Evolutionary conservation across 768 basidiomycete genomes (phyloP), one percentile per base, ranked within the genome.

Genomic region (Boletus tylopilopsis): DNA sequence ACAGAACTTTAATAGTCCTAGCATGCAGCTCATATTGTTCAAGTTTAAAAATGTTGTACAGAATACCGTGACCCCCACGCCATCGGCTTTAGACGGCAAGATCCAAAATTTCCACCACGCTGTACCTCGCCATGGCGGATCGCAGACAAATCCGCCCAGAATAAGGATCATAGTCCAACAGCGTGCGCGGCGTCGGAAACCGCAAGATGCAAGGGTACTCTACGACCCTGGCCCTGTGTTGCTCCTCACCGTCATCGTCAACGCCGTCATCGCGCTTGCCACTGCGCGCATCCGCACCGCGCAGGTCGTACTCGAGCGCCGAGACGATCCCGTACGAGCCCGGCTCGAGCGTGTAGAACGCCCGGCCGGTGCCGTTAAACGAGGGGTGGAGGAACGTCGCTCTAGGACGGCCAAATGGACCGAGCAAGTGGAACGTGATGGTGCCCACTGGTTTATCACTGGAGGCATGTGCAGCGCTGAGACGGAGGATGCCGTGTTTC

Each of bases 91-190:
- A 34, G 6, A 39, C 45, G 18, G 35, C 55, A 29, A 62, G 42
- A 45, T 63, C 61, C 13, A 42, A 35, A 21, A 63, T 23, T 38
- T 62, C 51, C 9, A 62, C 45, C 16, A 44, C 29, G 2, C 34
- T 29, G 15, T 46, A 32, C 37, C 21, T 43, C 16, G 29, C 11
- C 45, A 37, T 29, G 5, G 5, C 0, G 21, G 10, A 42, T 27
- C 15, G 42, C 2, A 64, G 13, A 22, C 55, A 61, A n/a, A 62
- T 32, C 30, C 50, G 48, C 2, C 61, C 62, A 0, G 37, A 45
- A 42, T 64, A 62, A 4, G 59, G 50, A 45, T 62, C 61, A 35
- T 57, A 63, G 42, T 63, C 58, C 25, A 32, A 21, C 12, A 63
- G 22, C 12, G 18, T 19, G 13, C 41, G 41, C 2, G 21, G 10